Conservation (phyloP, 768 basidiomycete genomes). For the Pholiota conissans region DNA sequence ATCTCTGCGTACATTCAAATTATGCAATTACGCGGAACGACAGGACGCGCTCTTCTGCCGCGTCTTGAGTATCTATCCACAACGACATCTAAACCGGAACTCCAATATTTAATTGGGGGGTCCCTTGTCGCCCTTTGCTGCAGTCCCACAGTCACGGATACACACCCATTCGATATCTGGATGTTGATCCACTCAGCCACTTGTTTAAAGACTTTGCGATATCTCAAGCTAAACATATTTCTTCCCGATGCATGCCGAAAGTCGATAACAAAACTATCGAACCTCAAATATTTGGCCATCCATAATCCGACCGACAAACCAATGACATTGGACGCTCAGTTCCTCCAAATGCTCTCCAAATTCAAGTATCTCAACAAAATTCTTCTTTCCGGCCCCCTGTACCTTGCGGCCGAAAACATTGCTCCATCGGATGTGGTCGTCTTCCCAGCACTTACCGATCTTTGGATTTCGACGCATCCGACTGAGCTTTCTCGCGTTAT, state of each 20-base stretch:
- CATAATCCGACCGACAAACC: background rate
- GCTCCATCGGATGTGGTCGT: no score
- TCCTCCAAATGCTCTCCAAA: background rate
- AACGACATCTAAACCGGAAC: background rate
- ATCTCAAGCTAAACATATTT: background rate
- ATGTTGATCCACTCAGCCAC: background rate
- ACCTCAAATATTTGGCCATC: background rate
- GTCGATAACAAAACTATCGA: background rate
- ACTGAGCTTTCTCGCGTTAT: background rate
- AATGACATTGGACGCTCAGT: background rate
- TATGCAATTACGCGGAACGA: background rate
- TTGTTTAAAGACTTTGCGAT: background rate
- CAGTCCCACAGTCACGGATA: background rate
- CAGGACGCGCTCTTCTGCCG: background rate
- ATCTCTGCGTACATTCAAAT: background rate
- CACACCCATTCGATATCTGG: background rate
- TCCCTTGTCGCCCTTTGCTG: background rate
- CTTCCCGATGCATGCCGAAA: background rate
- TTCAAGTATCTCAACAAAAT: background rate
- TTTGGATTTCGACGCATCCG: background rate
- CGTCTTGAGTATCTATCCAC: background rate
- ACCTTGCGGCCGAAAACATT: background rate
- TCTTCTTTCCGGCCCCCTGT: background rate
- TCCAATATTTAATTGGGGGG: background rate
- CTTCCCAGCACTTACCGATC: background rate